Conservation (phyloP, 331 rosid species). For the Arachis monticola region DNA sequence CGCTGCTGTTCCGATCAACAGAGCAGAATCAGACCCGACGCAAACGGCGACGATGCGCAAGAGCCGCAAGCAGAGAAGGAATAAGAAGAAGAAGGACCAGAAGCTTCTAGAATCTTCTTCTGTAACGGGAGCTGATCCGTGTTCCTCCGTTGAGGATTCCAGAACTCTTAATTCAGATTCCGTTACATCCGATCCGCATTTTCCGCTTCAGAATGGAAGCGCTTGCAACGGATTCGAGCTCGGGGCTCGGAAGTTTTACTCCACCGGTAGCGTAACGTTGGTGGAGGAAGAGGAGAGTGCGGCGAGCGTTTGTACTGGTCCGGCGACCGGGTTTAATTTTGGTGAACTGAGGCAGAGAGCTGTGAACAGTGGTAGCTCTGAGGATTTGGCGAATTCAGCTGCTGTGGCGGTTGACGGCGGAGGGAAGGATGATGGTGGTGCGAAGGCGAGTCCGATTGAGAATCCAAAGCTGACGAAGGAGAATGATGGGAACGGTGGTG, state of each 20-base stretch:
- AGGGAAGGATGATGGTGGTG: slow-evolving; percentile 44
- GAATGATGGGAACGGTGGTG: slow-evolving; percentile 46
- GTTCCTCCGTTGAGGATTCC: slow-evolving; percentile 38
- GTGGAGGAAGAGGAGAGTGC: slow-evolving; percentile 44
- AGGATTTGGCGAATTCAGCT: slow-evolving; percentile 56
- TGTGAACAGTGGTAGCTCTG: slow-evolving; percentile 55
- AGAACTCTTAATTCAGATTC: slow-evolving; percentile 26
- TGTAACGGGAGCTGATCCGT: slow-evolving; percentile 43
- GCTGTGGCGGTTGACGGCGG: slow-evolving; percentile 41
- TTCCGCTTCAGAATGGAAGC: slow-evolving; percentile 20
- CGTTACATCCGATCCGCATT: slow-evolving; percentile 33
- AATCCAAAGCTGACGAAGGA: slow-evolving; percentile 60
- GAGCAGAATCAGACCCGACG: slow-evolving; percentile 14
- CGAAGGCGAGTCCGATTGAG: slow-evolving; percentile 46
- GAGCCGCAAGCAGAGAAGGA: slow-evolving; percentile 59
- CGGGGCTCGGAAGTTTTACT: slow-evolving; percentile 36
- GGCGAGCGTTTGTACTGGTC: slow-evolving; percentile 45
- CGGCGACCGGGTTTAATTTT: slow-evolving; percentile 55
- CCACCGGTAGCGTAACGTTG: slow-evolving; percentile 46
- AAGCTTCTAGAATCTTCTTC: slow-evolving; percentile 44
- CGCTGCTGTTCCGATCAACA: slow-evolving; percentile 4
- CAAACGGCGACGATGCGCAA: slow-evolving; percentile 27
- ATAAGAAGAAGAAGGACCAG: slow-evolving; percentile 53
- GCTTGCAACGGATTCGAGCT: slow-evolving; percentile 54
- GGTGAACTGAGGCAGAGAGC: slow-evolving; percentile 82